Base-by-base conservation (phyloP, 2,329 filamentous ascomycete genomes). In the Pseudogymnoascus verrucosus region DNA sequence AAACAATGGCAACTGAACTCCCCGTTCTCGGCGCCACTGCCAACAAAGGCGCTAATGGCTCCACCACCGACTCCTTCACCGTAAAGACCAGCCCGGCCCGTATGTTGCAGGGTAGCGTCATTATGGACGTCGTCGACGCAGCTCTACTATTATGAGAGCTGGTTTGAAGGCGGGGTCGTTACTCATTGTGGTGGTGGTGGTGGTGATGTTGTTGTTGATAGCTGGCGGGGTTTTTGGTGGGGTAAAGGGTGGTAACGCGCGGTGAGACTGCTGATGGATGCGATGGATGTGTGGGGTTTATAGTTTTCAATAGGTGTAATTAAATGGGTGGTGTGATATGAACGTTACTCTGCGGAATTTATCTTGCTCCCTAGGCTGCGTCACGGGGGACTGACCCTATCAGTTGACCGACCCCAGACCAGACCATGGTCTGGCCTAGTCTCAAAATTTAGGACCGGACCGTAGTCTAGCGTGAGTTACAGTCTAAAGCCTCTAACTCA, bases 31-130 rank as follows among this genome's bases (percentile, higher is more conserved):
- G 67, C 16, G 61, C 59, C 39, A 64, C 31, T 26, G 65, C 64
- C 34, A 62, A 64, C 8, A 71, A 68, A 62, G 64, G 64, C 37
- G 66, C 63, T 31, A 66, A 64, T 34, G 68, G 70, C 36, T 67
- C 65, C 16, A 70, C 85, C 16, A 70, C 85, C 77, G 40, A 44
- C 40, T 44, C 40, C 40, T 96, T 97, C 78, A 88, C 88, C 69
- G 88, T 97, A 83, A 99, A 99, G 84, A 89, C 91, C 62, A 93
- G 93, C 65, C 82, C 98, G 68, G 95, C 95, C 23, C 90, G 96
- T 78, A 99, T 99, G 95, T 82, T 98, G 78, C 97, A 98, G 83
- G 95, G 95, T 75, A 95, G 95, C 72, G 95, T 99, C 69, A 99
- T 99, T 78, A 99, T 99, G 95, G 95, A 99, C 78, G 95, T 98